Base-by-base conservation (phyloP, 352 stramenopile genomes). In the Globisporangium nagaii region DNA sequence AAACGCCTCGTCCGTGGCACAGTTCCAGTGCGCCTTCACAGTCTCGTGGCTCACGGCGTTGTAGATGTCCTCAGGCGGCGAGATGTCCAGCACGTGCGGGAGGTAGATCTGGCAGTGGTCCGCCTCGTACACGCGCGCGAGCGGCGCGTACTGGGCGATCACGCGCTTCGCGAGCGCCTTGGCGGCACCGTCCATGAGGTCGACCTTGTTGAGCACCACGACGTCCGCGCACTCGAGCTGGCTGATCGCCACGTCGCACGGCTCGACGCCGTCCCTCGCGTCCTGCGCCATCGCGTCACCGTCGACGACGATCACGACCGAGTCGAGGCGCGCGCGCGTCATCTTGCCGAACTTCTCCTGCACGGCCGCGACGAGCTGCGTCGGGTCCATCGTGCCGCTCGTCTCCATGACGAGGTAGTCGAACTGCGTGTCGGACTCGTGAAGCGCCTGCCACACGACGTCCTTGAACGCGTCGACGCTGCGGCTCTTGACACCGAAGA, bases 121-220 rank as follows among this genome's bases (percentile, higher is more conserved):
- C 12, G 79, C 85, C 63, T 89, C 78, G 60, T 86, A 87, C 10
- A 93, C 54, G n/a, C 74, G 60, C 10, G 80, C 78, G 34, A 63
- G 56, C 1, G 79, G 79, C 13, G 79, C 75, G 30, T 83, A 70
- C 44, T 70, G 56, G 2, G 37, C 12, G 10, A 88, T 65, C 11
- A 87, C 63, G 0, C 48, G 10, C 13, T 63, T 65, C 1, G 77
- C 77, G 8, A 20, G 28, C 9, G 42, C 36, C 20, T 76, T 63
- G 17, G 50, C 58, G 0, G 45, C 40, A 2, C 74, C 71, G 35
- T 70, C 46, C 58, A 92, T 58, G 10, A 92, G 60, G 47, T 92
- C 82, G 31, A 88, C 68, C 57, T 92, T 92, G 62, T 92, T 92
- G n/a, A 92, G 74, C 53, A 90, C 56, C 31, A 92, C 79, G 19